Evolutionary conservation across 768 basidiomycete species (phyloP).

Genomic region (Psilocybe cubensis): DNA sequence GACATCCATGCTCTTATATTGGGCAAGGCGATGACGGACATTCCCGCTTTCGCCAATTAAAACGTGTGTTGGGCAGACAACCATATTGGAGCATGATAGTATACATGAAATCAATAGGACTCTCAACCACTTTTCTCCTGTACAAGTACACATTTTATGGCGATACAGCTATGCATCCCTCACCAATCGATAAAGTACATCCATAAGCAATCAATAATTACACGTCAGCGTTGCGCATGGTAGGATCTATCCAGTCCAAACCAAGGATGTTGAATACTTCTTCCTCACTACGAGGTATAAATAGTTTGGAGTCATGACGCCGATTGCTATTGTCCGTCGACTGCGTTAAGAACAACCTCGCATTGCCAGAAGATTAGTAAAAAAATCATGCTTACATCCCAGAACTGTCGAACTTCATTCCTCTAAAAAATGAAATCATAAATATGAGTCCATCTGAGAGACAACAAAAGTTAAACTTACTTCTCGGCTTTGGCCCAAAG

Average conservation of each 20-base stretch:
- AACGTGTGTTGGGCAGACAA: background rate
- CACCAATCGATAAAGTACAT: no score
- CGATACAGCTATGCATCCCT: no score
- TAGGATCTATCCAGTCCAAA: slow-evolving; percentile 72
- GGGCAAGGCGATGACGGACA: slow-evolving; percentile 90
- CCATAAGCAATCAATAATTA: no score
- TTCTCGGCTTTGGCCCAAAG: slow-evolving; percentile 70
- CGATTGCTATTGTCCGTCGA: slow-evolving; percentile 49
- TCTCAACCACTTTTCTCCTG: no score
- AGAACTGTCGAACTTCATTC: slow-evolving; percentile 84
- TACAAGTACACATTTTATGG: no score
- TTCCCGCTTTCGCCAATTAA: slow-evolving; percentile 80
- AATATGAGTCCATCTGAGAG: background rate
- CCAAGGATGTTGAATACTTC: slow-evolving; percentile 77
- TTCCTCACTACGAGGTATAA: slow-evolving; percentile 65
- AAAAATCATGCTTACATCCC: slow-evolving; percentile 58
- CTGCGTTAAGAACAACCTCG: background rate
- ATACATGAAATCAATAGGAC: no score
- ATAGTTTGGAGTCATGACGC: slow-evolving; percentile 61
- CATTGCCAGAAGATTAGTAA: background rate
- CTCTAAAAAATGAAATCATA: slow-evolving; percentile 40
- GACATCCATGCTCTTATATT: slow-evolving; percentile 92
- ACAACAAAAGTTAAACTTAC: slow-evolving; percentile 30
- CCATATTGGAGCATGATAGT: no score
- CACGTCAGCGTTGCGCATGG: slow-evolving; percentile 70